These are phyloP conservation scores for Wickerhamomyces alni DNA, from an alignment of 805 yeast species.

Conservation along the genomic window DNA sequence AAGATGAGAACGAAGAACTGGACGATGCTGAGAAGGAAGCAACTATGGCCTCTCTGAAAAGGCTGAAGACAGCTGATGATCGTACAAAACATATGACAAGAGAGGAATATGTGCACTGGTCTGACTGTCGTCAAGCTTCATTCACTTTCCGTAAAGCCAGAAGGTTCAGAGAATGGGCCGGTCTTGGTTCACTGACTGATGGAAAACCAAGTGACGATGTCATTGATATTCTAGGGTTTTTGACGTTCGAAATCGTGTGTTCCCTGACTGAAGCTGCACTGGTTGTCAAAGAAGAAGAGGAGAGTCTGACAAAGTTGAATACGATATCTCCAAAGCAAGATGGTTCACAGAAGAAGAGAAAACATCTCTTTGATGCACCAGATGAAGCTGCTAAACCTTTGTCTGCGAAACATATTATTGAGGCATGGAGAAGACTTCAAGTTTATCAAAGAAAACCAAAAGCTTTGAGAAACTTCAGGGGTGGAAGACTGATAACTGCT, in stretches of 20 bases:
- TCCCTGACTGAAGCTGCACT: constrained; percentile 89
- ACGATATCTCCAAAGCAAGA: constrained; percentile 19
- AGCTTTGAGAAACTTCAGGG: constrained; percentile 66
- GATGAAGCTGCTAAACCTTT: constrained; percentile 78
- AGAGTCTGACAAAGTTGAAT: constrained; percentile 33
- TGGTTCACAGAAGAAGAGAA: constrained; percentile 40
- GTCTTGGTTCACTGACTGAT: constrained; percentile 75
- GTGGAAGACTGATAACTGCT: constrained; percentile 29
- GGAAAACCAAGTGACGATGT: constrained; percentile 94
- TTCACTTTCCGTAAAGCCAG: constrained; percentile 94
- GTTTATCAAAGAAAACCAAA: constrained; percentile 47
- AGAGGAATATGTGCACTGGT: constrained; percentile 98
- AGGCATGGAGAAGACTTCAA: constrained; percentile 84
- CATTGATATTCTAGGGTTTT: constrained; percentile 88
- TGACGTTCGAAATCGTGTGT: constrained; percentile 96
- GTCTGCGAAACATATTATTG: constrained; percentile 73
- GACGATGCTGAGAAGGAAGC: constrained; percentile 93
- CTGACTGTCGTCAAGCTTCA: constrained; percentile 96
- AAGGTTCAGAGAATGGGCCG: constrained; percentile 95
- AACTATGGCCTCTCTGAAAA: constrained; percentile 76
- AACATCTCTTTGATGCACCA: constrained; percentile 78
- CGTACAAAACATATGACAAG: constrained; percentile 90
- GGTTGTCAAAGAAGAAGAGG: constrained; percentile 67
- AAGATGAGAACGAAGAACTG: constrained; percentile 56
- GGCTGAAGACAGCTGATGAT: constrained; percentile 90